Evolutionary conservation across 2,329 filamentous ascomycete species (phyloP).

Genomic region (Exophiala sp.): DNA sequence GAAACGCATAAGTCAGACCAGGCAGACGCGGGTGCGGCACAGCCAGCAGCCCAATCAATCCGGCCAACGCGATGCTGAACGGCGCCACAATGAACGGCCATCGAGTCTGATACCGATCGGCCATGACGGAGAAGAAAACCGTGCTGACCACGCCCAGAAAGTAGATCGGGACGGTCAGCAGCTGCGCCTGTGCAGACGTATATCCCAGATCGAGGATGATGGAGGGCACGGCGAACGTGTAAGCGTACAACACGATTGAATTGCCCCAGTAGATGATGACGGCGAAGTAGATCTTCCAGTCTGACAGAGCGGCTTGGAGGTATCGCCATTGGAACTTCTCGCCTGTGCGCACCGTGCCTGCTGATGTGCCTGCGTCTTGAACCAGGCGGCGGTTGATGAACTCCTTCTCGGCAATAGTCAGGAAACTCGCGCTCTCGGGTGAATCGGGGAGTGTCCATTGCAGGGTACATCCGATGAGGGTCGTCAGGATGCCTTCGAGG

Average conservation of each 20-base stretch:
- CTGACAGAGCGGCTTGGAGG: slow-evolving; percentile 44
- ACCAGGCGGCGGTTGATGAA: slow-evolving; percentile 34
- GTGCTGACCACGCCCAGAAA: slow-evolving; percentile 55
- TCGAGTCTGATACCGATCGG: slow-evolving; percentile 52
- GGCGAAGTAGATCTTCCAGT: slow-evolving; percentile 52
- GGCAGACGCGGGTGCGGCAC: slow-evolving; percentile 57
- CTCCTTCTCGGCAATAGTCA: slow-evolving; percentile 41
- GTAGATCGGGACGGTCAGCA: slow-evolving; percentile 63
- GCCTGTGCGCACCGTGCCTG: too few relatives aligned
- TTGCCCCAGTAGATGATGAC: too few relatives aligned
- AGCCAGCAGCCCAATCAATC: slow-evolving; percentile 71
- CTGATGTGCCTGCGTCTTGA: slow-evolving; percentile 42
- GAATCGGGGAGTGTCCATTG: slow-evolving; percentile 34
- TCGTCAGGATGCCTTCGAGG: slow-evolving; percentile 42
- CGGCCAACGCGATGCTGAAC: slow-evolving; percentile 63
- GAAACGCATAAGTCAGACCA: slow-evolving; percentile 80
- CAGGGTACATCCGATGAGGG: slow-evolving; percentile 35
- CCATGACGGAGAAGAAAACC: slow-evolving; percentile 52
- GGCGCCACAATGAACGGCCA: slow-evolving; percentile 67
- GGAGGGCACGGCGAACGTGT: too few relatives aligned
- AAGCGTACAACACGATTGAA: too few relatives aligned
- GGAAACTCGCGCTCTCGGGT: slow-evolving; percentile 43
- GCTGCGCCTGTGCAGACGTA: slow-evolving; percentile 52
- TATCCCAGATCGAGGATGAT: slow-evolving; percentile 54
- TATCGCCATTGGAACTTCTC: slow-evolving; percentile 44